Evolutionary conservation across 1,139 yeast species (phyloP), one percentile per base, ranked within the genome.

Genomic region (Taphrina deformans): DNA sequence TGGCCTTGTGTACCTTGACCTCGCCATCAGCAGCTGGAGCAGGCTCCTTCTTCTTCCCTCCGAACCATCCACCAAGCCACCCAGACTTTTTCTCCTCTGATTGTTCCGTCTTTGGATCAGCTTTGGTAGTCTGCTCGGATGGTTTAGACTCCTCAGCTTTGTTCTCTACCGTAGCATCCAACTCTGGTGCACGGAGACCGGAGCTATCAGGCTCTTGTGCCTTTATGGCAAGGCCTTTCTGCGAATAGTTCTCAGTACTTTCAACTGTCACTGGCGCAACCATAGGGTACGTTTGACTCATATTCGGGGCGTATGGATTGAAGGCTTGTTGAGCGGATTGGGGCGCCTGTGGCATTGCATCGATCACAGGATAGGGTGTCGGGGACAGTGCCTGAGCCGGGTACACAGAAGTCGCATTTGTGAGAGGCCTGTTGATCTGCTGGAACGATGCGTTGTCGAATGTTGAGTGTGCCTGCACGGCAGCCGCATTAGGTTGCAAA

Each of bases 1-100:
- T 91, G 38, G 97, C 98, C 70, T 84, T 83, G 67, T 85, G 81
- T 0, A 95, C 89, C 73, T 88, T 89, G 63, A 84, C 83, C 18
- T 50, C 69, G n/a, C 55, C 74, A 62, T 76, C 78, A 48, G 66
- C 59, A 44, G 67, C 66, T 4, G 67, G 68, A 21, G 69, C 67
- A 48, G 48, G 38, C 18, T 65, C 62, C 52, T 63, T 60, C 52
- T 63, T 62, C 45, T 50, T 75, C 81, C 85, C 83, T 18, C 81
- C 77, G 70, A 83, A 79, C 87, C 87, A 85, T 12, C 85, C 63
- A 27, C 65, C 65, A 33, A 59, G 51, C 63, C 64, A 76, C 31
- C 62, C 69, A 60, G 48, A 64, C 65, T 53, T 70, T 66, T 18
- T 65, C 56, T 21, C 61, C 44, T 31, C 56, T 41, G 66, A 67